Base-by-base conservation (phyloP, 2,329 filamentous ascomycete species). In the Aspergillus thermomutatus region DNA sequence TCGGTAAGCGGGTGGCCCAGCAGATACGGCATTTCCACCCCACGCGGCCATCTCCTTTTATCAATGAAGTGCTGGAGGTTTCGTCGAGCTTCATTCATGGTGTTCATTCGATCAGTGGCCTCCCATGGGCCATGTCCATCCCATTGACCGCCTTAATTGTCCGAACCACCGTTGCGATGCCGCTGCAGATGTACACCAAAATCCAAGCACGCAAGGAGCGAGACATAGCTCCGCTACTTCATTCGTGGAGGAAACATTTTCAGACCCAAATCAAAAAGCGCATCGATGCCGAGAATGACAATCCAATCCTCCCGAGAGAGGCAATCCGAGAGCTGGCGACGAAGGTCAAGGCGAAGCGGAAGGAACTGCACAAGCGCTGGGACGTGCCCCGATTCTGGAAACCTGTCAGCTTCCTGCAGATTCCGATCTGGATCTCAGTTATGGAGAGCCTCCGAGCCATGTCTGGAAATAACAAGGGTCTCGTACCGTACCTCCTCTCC, bases 111-210 rank as follows among this genome's bases (percentile, higher is more conserved):
- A 10, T 74, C 43, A 77, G 75, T 17, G 72, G 76, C 46, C 72
- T 85, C 2, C 76, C 83, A 54, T 87, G 83, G 83, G 79, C 72
- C 7, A 72, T 75, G 11, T 79, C 80, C 21, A 78, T 87, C 45
- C 83, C 83, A 4, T 69, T 84, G 53, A 77, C 81, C 3, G 83
- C 83, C 3, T 64, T 85, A 43, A 50, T 80, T 17, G 73, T 84
- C 2, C 81, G 83, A 49, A 73, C 69, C 19, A 54, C 73, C 6
- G 67, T 84, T 51, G 75, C 79, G 45, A 69, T 81, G 9, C 81
- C 82, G 3, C 56, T 82, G 10, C 68, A 80, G 43, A 67, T 80
- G 45, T 79, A 76, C 61, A 73, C 56, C 71, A 79, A 63, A 68
- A 53, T 67, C 69, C 57, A 71, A 63, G 59, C 72, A 65, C 64